A percentile compares a stretch with the other conserved stretches of the same genome.
Conservation (phyloP, 306 rosid species). For the Pachyrhizus erosus region DNA sequence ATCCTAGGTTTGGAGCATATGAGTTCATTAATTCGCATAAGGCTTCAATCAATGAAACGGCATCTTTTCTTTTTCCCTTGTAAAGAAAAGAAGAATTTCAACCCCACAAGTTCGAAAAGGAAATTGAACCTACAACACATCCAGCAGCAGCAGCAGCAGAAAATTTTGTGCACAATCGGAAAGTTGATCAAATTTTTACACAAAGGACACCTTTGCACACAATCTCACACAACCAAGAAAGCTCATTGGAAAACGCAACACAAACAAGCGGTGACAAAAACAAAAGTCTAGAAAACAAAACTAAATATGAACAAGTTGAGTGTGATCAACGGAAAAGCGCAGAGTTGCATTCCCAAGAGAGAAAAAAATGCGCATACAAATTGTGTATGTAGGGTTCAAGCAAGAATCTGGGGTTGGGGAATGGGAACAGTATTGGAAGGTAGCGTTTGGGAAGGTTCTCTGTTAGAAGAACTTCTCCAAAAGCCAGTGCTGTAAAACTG, state of each 20-base stretch:
- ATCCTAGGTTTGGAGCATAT: background rate
- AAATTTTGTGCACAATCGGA: background rate
- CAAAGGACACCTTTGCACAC: background rate
- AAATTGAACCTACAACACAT: background rate
- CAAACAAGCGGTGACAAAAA: background rate
- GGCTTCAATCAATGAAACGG: background rate
- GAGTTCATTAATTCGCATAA: background rate
- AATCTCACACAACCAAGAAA: background rate
- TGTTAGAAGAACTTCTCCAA: constrained; percentile 88
- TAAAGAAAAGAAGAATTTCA: background rate
- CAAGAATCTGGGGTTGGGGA: background rate
- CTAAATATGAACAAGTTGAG: background rate
- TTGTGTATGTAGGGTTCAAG: background rate
- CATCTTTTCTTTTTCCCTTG: background rate
- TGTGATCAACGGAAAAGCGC: background rate
- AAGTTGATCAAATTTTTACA: background rate
- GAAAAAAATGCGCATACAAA: background rate
- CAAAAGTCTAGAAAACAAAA: background rate
- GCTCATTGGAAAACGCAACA: background rate
- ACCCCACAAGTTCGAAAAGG: background rate
- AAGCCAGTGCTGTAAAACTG: constrained; percentile 74
- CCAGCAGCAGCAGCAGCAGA: background rate
- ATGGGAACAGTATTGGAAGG: background rate
- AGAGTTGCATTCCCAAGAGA: background rate
- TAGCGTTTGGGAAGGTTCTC: constrained; percentile 45